Percentiles rank a stretch among this genome's conserved stretches.
Evolutionary conservation across 306 rosid species (phyloP).

Genomic region (Potentilla sterilis): DNA sequence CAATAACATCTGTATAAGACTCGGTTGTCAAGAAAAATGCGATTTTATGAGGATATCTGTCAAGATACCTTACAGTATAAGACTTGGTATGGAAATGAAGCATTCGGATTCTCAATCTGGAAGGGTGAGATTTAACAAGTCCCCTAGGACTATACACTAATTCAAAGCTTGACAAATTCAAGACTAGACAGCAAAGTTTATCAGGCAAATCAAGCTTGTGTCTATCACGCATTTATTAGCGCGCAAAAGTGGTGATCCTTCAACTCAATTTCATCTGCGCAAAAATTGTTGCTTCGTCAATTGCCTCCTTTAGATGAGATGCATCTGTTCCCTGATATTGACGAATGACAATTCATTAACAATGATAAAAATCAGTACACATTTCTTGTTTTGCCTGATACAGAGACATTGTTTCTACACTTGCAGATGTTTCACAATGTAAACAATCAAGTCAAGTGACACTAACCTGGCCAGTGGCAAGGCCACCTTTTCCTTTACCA

Average conservation of each 20-base stretch:
- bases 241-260: constrained; percentile 3
- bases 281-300: constrained; percentile 61
- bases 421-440: not conserved
- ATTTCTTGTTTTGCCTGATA: not conserved
- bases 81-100: not conserved
- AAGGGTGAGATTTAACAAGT: not conserved
- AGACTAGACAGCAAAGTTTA: not conserved
- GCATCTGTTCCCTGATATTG: constrained; percentile 83
- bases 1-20: not conserved
- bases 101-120: not conserved
- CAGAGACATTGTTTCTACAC: not conserved
- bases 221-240: not conserved
- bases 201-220: not conserved
- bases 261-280: constrained; percentile 62
- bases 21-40: not conserved
- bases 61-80: too few relatives aligned
- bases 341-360: not conserved
- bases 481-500: constrained; percentile 94
- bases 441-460: constrained; percentile 1
- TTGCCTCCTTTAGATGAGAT: constrained; percentile 64
- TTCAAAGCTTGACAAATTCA: not conserved
- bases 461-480: constrained; percentile 95
- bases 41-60: too few relatives aligned
- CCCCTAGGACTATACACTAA: not conserved
- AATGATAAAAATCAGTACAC: not conserved